Percentiles rank a stretch among this genome's conserved stretches.
Evolutionary conservation across 257 asterid species (phyloP).

Genomic region (Capsicum chinense): DNA sequence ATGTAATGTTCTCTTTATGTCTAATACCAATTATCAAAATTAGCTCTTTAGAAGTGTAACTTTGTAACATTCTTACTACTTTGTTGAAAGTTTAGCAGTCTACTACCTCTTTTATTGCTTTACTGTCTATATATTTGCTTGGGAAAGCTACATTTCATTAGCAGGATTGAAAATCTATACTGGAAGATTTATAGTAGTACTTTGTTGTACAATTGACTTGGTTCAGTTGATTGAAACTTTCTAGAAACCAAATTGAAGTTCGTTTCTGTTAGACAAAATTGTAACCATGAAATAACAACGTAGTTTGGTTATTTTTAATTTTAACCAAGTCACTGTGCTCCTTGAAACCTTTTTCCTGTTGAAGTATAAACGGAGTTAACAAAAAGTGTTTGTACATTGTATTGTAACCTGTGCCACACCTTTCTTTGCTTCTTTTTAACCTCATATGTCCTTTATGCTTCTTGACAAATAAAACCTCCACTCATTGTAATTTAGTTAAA

Average conservation of each 20-base stretch:
- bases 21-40: background rate
- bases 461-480: constrained; percentile 3
- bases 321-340: background rate
- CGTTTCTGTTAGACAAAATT: background rate
- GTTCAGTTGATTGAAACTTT: constrained; percentile 15
- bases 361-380: background rate
- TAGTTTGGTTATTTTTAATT: background rate
- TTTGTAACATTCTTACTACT: background rate
- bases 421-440: constrained; percentile 9
- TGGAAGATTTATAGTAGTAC: background rate
- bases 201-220: constrained; percentile 9
- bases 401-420: background rate
- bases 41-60: background rate
- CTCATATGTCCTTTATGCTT: background rate
- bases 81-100: background rate
- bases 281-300: background rate
- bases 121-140: constrained; percentile 3
- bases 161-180: background rate
- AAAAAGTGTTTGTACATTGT: background rate
- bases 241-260: constrained; percentile 11
- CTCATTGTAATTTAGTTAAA: too few relatives aligned
- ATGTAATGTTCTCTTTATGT: constrained; percentile 6
- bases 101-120: background rate
- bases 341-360: background rate
- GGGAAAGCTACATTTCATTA: background rate